Evolutionary conservation across 2,329 filamentous ascomycete genomes (phyloP), one percentile per base, ranked within the genome.

Genomic region (Curvularia sp.): DNA sequence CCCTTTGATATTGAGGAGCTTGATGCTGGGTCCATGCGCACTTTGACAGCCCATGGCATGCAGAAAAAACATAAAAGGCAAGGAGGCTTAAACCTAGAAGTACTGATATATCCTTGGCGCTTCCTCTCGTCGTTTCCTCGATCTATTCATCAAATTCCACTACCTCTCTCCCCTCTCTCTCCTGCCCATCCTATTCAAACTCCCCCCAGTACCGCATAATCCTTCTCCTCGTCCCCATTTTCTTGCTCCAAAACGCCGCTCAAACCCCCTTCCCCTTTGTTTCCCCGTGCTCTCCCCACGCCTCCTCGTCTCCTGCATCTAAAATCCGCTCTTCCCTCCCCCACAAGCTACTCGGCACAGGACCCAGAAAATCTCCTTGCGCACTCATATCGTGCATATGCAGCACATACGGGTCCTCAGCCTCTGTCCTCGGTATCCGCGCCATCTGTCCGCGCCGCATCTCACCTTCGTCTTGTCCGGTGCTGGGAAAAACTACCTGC

Each of bases 321-420:
- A n/a, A n/a, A n/a, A n/a, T n/a, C n/a, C n/a, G n/a, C n/a, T n/a
- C 6, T 15, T 32, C 1, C 9, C 34, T 36, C 28, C 1, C 5
- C 10, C 45, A 19, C 7, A 10, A 5, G 7, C 19, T 9, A 1
- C 15, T 28, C 36, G n/a, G n/a, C 5, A 18, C 21, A 12, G 45
- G 18, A 6, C 28, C 38, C 23, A 36, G 10, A 5, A 47, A 59
- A 3, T 21, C 43, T 0, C 30, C 38, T 23, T 15, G 28, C 3
- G 13, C n/a, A n/a, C 52, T 48, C 38, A 28, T 46, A 25, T 58
- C 55, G 21, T 46, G 42, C 28, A 47, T 53, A 5, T 52, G 52
- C 2, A 61, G 10, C 32, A 52, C 43, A 34, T 54, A 63, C 0
- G n/a, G n/a, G n/a, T n/a, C n/a, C n/a, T n/a, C n/a, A n/a, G n/a